Conservation (phyloP, 2,329 filamentous ascomycete genomes). For the Penicillium italicum region DNA sequence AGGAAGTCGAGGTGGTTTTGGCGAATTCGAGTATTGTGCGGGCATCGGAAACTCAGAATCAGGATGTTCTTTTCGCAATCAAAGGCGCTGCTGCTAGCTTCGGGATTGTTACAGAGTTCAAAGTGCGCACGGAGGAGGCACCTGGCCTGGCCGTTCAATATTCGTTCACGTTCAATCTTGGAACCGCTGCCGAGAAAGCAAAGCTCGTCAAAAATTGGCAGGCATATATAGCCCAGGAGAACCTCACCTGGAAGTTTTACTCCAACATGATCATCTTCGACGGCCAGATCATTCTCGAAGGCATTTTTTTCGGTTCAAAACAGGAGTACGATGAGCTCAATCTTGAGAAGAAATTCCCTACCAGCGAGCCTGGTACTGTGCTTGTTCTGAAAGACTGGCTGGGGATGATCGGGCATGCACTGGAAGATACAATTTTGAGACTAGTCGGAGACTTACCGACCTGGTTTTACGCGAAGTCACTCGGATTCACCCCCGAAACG, state of each 20-base stretch:
- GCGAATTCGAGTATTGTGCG: constrained; percentile 36
- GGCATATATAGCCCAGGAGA: constrained; percentile 51
- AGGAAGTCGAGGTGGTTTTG: constrained; percentile 48
- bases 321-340: constrained; percentile 51
- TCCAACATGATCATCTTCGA: constrained; percentile 56
- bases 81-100: constrained; percentile 37
- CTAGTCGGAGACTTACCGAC: not conserved
- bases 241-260: constrained; percentile 57
- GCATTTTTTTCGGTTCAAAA: constrained; percentile 60
- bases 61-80: constrained; percentile 36
- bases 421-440: not conserved
- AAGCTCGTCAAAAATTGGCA: constrained; percentile 58
- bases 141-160: constrained; percentile 54
- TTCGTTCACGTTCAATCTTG: constrained; percentile 52
- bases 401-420: not conserved
- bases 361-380: constrained; percentile 6
- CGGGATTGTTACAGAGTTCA: constrained; percentile 40
- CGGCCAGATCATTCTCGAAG: constrained; percentile 55
- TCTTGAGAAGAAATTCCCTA: constrained; percentile 26
- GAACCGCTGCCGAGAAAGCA: constrained; percentile 48
- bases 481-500: constrained; percentile 51
- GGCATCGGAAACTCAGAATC: constrained; percentile 28
- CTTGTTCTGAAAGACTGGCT: constrained; percentile 9
- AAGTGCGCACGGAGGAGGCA: constrained; percentile 34
- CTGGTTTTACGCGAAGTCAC: constrained; percentile 54